Conservation (phyloP, 371 early-diverging fungal species). For the Mucor racemosus region DNA sequence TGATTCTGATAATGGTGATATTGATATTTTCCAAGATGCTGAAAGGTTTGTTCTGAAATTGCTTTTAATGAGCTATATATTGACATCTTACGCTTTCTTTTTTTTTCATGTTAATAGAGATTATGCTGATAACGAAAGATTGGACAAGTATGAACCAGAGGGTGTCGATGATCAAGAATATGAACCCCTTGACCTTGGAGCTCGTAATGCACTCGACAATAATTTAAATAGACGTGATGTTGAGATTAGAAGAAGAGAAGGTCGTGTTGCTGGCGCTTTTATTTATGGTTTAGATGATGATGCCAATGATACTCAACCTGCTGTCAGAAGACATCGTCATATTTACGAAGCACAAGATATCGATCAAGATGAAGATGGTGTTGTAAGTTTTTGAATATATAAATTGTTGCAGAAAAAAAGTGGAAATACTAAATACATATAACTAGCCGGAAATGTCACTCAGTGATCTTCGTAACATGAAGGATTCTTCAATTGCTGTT, state of each 20-base stretch:
- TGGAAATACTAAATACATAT: too few species aligned
- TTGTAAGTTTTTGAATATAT: slow-evolving; percentile 37
- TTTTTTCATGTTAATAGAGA: slow-evolving; percentile 52
- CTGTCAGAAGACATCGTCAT: slow-evolving; percentile 67
- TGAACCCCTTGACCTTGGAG: slow-evolving; percentile 70
- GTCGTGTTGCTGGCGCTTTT: slow-evolving; percentile 86
- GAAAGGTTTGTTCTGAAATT: slow-evolving; percentile 50
- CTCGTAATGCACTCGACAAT: slow-evolving; percentile 80
- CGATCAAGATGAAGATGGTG: slow-evolving; percentile 65
- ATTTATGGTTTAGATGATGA: slow-evolving; percentile 74
- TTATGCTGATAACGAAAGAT: slow-evolving; percentile 72
- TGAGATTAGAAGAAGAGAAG: slow-evolving; percentile 71
- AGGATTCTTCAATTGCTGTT: slow-evolving; percentile 70
- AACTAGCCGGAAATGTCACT: slow-evolving; percentile 57
- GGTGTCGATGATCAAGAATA: slow-evolving; percentile 82
- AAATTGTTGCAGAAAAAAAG: too few species aligned
- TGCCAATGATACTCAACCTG: slow-evolving; percentile 57
- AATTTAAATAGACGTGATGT: slow-evolving; percentile 83
- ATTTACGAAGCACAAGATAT: slow-evolving; percentile 61
- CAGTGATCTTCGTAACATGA: slow-evolving; percentile 54
- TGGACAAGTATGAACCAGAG: slow-evolving; percentile 82
- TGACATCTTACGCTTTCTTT: neutral
- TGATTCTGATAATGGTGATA: slow-evolving; percentile 73
- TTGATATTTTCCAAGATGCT: slow-evolving; percentile 86
- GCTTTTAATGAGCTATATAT: neutral